Conservation (phyloP, 1,284 basidiomycete species). For the Farysia itapuensis region DNA sequence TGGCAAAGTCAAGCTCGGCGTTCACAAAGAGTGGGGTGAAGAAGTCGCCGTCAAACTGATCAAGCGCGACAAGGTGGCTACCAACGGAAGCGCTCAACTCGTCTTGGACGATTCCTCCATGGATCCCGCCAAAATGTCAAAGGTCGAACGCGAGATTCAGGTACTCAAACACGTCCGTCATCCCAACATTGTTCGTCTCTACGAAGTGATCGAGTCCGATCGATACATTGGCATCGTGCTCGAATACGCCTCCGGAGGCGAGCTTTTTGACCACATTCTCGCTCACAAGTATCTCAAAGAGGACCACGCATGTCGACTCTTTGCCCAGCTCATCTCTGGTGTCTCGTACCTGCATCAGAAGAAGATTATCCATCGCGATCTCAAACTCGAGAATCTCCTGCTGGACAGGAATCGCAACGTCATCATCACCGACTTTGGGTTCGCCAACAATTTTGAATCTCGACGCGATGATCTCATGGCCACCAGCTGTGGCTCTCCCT, state of each 20-base stretch:
- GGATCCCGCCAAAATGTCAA: slow-evolving; percentile 74
- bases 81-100: slow-evolving; percentile 61
- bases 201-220: slow-evolving; percentile 99
- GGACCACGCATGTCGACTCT: slow-evolving; percentile 90
- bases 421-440: slow-evolving; percentile 99
- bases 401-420: slow-evolving; percentile 97
- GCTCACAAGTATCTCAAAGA: slow-evolving; percentile 96
- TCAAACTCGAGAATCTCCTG: slow-evolving; percentile 97
- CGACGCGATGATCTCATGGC: slow-evolving; percentile 91
- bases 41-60: slow-evolving; percentile 99
- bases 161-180: slow-evolving; percentile 90
- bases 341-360: slow-evolving; percentile 99
- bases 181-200: slow-evolving; percentile 95
- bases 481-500: slow-evolving; percentile 94
- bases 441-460: slow-evolving; percentile 89
- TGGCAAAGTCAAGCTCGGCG: slow-evolving; percentile 96
- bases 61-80: slow-evolving; percentile 86
- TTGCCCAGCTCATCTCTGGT: slow-evolving; percentile 96
- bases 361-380: slow-evolving; percentile 97
- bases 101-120: slow-evolving; percentile 34
- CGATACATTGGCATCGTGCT: slow-evolving; percentile 99
- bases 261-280: slow-evolving; percentile 98
- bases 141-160: slow-evolving; percentile 96
- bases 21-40: slow-evolving; percentile 89
- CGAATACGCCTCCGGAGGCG: slow-evolving; percentile 92